Evolutionary conservation across 2,329 filamentous ascomycete genomes (phyloP).

Genomic region (Diaporthe amygdali): DNA sequence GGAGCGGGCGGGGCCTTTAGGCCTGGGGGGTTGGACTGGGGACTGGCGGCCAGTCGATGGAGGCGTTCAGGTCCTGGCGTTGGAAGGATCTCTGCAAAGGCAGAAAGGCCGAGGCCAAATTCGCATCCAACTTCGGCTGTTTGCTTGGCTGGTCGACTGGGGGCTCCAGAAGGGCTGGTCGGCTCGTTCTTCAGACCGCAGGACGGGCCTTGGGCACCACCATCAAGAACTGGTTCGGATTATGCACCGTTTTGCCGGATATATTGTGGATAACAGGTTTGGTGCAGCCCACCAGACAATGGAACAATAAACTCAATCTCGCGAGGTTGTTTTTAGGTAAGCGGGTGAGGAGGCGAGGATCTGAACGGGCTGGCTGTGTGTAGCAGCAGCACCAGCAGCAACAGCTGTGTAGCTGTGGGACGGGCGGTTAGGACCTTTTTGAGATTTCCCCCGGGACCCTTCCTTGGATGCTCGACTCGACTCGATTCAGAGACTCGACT

Average conservation of each 20-base stretch:
- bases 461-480: background rate
- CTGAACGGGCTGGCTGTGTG: background rate
- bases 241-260: background rate
- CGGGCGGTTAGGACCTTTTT: conserved; percentile 4
- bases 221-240: background rate
- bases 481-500: background rate
- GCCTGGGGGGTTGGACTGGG: background rate
- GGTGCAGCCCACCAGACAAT: background rate
- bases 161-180: background rate
- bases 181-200: background rate
- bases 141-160: background rate
- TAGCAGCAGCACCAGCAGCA: background rate
- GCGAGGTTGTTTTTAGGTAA: background rate
- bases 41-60: background rate
- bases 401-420: background rate
- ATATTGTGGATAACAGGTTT: background rate
- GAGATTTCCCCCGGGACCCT: background rate
- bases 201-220: background rate
- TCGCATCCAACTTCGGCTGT: conserved; percentile 8
- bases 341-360: background rate
- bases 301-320: background rate
- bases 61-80: background rate
- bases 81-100: background rate
- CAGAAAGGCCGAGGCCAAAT: background rate
- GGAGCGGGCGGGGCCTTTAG: background rate